phyloP scores from a whole-genome alignment of 176 grass and related monocot genomes.

The Tillandsia fasciculata region DNA sequence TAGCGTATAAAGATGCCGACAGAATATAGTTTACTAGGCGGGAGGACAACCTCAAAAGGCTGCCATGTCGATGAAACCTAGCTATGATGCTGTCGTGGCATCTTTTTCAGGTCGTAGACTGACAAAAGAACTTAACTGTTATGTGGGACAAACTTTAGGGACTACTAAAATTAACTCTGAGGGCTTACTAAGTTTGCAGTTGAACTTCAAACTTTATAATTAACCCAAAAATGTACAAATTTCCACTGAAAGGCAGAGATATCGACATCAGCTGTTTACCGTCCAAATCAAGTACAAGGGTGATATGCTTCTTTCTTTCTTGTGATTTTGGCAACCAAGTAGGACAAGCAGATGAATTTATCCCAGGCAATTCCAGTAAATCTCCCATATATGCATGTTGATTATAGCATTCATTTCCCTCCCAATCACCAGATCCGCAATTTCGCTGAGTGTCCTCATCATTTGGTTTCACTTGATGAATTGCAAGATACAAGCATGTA shows the following conservation, averaged over 20 bases:
- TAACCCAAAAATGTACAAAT: neutral
- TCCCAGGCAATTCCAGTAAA: constrained; percentile 64
- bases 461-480: constrained; percentile 33
- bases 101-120: too few relatives aligned
- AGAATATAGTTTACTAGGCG: too few relatives aligned
- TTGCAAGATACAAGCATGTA: constrained; percentile 56
- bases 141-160: too few relatives aligned
- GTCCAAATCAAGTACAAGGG: constrained; percentile 99
- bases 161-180: too few relatives aligned
- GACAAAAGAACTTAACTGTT: too few relatives aligned
- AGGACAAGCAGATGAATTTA: constrained; percentile 35
- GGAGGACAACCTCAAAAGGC: too few relatives aligned
- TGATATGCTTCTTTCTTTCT: constrained; percentile 43
- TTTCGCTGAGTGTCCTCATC: constrained; percentile 42
- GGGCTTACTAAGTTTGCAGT: too few relatives aligned
- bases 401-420: constrained; percentile 52
- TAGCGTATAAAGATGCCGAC: too few relatives aligned
- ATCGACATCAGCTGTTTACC: constrained; percentile 41
- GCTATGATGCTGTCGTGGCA: too few relatives aligned
- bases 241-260: neutral
- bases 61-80: too few relatives aligned
- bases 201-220: too few relatives aligned
- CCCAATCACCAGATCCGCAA: constrained; percentile 23
- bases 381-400: constrained; percentile 39
- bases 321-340: constrained; percentile 16